These are phyloP conservation scores for Pinus taeda DNA, from an alignment of 75 land plant species.

Conservation along the genomic window DNA sequence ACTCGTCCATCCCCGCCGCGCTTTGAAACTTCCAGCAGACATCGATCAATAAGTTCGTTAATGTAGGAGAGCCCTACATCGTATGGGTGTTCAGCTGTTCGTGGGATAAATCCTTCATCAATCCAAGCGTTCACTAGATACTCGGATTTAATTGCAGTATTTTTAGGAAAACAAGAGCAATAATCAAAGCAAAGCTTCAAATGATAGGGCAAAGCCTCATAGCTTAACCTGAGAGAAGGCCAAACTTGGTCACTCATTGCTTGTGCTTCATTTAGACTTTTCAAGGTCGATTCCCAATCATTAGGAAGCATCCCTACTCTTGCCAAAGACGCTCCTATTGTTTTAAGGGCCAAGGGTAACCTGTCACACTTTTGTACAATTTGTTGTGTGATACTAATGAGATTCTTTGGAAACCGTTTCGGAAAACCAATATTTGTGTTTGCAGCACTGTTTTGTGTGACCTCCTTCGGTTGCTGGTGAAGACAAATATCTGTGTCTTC, in stretches of 20 bases:
- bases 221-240: constrained; percentile 21
- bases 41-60: constrained; percentile 20
- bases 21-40: constrained; percentile 25
- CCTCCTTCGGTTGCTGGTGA: no score
- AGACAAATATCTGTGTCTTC: no score
- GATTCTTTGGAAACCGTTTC: no score
- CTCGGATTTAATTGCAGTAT: background rate
- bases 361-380: background rate
- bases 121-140: constrained; percentile 30
- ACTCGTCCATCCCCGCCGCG: background rate
- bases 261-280: background rate
- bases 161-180: constrained; percentile 31
- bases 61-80: constrained; percentile 27
- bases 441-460: no score
- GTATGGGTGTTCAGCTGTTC: constrained; percentile 9
- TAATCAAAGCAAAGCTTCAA: constrained; percentile 28
- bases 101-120: constrained; percentile 29
- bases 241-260: background rate
- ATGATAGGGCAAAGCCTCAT: constrained; percentile 16
- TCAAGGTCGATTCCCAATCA: background rate
- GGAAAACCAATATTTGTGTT: no score
- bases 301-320: background rate
- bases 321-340: background rate
- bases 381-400: background rate
- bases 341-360: background rate